Conservation (phyloP, 2,329 filamentous ascomycete genomes). For the Ophiobolus disseminans region DNA sequence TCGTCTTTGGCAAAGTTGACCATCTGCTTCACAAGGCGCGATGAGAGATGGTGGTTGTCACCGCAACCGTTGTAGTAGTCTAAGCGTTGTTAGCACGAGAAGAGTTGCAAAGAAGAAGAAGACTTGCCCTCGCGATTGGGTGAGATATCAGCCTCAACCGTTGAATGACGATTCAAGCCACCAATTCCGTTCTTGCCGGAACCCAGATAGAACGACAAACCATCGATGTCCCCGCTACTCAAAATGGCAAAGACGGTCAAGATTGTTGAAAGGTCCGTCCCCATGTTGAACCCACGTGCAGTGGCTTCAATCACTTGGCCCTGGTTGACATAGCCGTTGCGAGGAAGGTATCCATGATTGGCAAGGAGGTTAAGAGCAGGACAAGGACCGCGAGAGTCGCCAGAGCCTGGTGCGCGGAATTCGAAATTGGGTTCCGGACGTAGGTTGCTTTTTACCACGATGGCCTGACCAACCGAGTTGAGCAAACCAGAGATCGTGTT, state of each 20-base stretch:
- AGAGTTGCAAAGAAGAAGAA: slow-evolving; percentile 22
- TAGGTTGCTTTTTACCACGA: slow-evolving; percentile 23
- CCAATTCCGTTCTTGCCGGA: slow-evolving; percentile 25
- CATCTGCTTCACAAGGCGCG: slow-evolving; percentile 22
- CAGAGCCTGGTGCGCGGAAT: slow-evolving; percentile 22
- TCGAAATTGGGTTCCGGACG: slow-evolving; percentile 28
- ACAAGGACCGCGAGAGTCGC: slow-evolving; percentile 50
- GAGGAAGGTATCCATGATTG: slow-evolving; percentile 60
- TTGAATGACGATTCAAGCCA: slow-evolving; percentile 51
- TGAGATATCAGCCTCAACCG: slow-evolving; percentile 46
- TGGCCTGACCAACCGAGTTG: slow-evolving; percentile 23
- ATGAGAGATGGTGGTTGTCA: slow-evolving; percentile 52
- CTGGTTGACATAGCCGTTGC: slow-evolving; percentile 45
- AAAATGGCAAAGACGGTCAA: slow-evolving; percentile 35
- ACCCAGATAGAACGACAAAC: slow-evolving; percentile 28
- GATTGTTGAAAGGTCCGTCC: slow-evolving; percentile 38
- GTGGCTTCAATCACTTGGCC: slow-evolving; percentile 24
- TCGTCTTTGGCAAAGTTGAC: slow-evolving; percentile 24
- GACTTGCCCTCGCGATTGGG: slow-evolving; percentile 48
- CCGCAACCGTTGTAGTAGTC: slow-evolving; percentile 48
- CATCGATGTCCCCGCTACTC: slow-evolving; percentile 28
- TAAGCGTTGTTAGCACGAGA: slow-evolving; percentile 33
- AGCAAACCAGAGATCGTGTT: slow-evolving; percentile 21
- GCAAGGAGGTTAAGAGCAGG: slow-evolving; percentile 62
- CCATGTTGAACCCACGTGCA: slow-evolving; percentile 33